Percentiles rank a stretch among this genome's conserved stretches.
These are phyloP conservation scores for Amaranthus cruentus DNA, from an alignment of 148 eudicot genomes.

Conservation along the genomic window DNA sequence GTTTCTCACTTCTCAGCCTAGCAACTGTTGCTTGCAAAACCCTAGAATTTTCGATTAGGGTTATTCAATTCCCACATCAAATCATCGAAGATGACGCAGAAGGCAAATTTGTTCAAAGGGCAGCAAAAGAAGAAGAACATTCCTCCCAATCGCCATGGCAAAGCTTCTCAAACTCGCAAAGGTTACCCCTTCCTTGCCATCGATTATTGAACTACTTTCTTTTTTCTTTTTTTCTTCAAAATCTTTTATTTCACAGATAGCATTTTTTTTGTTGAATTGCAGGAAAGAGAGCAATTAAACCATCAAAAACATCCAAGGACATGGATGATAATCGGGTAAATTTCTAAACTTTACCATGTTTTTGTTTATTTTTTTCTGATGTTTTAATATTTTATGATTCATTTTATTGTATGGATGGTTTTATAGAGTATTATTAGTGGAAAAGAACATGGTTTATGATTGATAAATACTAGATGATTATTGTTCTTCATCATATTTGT, in stretches of 20 bases:
- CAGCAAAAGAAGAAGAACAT: constrained; percentile 58
- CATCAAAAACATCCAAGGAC: constrained; percentile 49
- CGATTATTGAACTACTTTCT: background rate
- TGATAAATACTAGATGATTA: no score
- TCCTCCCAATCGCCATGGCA: constrained; percentile 77
- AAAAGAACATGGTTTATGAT: no score
- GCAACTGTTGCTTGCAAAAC: constrained; percentile 11
- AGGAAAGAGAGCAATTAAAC: constrained; percentile 71
- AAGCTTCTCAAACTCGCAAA: constrained; percentile 53
- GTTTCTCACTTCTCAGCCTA: no score
- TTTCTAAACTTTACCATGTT: background rate
- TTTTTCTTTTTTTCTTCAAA: background rate
- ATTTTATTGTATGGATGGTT: no score
- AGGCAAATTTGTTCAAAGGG: constrained; percentile 65
- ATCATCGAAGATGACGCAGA: constrained; percentile 64
- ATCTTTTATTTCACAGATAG: background rate
- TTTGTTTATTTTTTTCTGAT: no score
- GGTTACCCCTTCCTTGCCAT: constrained; percentile 27
- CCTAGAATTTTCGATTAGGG: constrained; percentile 18
- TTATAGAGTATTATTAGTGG: no score
- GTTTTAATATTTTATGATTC: background rate
- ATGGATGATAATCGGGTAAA: constrained; percentile 62
- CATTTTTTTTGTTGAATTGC: constrained; percentile 10
- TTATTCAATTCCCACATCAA: constrained; percentile 3
- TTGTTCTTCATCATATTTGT: no score